These are phyloP conservation scores for Chaetomium tenue DNA, from an alignment of 495 filamentous ascomycete species.

Conservation along the genomic window DNA sequence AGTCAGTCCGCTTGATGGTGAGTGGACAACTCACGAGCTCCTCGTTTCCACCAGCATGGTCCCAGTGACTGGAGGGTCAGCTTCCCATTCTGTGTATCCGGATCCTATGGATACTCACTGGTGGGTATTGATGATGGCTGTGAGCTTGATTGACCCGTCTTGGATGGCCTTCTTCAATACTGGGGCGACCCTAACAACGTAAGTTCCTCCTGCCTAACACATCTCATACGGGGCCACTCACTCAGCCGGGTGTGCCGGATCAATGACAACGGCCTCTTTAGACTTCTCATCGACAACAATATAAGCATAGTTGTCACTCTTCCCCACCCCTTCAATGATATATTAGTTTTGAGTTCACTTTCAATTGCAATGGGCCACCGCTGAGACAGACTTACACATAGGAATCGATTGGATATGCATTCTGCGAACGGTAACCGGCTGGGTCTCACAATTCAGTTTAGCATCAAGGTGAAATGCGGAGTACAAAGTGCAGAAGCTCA, in stretches of 20 bases:
- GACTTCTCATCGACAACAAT: conserved; percentile 88
- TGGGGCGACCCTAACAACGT: conserved; percentile 66
- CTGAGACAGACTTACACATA: conserved; percentile 89
- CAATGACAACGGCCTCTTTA: conserved; percentile 87
- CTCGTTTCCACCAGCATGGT: conserved; percentile 90
- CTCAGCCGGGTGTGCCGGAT: conserved; percentile 92
- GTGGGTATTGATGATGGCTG: conserved; percentile 91
- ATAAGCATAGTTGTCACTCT: conserved; percentile 94
- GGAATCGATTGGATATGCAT: conserved; percentile 99
- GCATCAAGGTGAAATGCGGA: neutral
- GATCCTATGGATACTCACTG: conserved; percentile 62
- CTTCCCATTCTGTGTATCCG: neutral
- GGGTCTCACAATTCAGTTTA: neutral
- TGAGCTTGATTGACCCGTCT: conserved; percentile 73
- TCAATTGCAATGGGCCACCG: neutral
- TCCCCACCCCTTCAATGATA: conserved; percentile 70
- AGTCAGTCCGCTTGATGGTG: neutral
- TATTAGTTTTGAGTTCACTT: neutral
- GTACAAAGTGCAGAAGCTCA: neutral
- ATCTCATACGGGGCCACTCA: conserved; percentile 44
- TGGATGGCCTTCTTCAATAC: conserved; percentile 70
- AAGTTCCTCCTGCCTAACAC: neutral
- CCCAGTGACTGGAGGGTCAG: conserved; percentile 68
- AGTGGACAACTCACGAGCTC: conserved; percentile 57
- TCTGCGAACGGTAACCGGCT: conserved; percentile 44